Evolutionary conservation across 2,329 filamentous ascomycete species (phyloP).

Genomic region (Oidium heveae): DNA sequence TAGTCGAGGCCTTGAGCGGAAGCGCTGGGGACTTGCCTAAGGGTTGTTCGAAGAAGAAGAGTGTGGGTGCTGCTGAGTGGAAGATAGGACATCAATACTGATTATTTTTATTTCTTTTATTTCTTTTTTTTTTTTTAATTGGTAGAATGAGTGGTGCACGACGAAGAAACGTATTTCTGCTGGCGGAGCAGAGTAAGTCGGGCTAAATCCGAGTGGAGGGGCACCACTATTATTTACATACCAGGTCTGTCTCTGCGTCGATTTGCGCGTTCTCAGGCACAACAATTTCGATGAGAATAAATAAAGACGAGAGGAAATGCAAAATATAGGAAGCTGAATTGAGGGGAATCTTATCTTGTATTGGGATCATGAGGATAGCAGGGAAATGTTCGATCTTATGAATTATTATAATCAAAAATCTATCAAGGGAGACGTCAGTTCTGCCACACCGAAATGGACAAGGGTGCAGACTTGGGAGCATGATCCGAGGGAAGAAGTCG

Average conservation of each 20-base stretch:
- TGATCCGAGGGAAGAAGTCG: not conserved
- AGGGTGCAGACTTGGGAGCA: not conserved
- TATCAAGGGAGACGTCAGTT: not conserved
- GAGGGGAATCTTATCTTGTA: too few species aligned
- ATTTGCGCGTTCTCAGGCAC: too few species aligned
- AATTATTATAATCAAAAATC: not conserved
- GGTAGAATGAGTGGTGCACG: slow-evolving; percentile 3
- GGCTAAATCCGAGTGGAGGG: not conserved
- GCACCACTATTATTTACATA: not conserved
- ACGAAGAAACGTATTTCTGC: slow-evolving; percentile 2
- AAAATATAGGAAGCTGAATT: too few species aligned
- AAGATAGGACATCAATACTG: slow-evolving; percentile 7
- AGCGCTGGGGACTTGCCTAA: not conserved
- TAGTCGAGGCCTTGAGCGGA: not conserved
- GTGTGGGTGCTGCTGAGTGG: slow-evolving; percentile 4
- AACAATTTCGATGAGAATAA: too few species aligned
- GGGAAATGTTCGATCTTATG: not conserved
- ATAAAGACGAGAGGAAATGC: too few species aligned
- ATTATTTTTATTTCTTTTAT: too few species aligned
- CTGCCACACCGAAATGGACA: not conserved
- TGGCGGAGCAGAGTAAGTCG: not conserved
- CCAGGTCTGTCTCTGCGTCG: too few species aligned
- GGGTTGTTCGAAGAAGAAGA: not conserved
- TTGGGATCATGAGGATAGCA: too few species aligned
- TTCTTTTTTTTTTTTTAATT: slow-evolving; percentile 1